phyloP scores from a whole-genome alignment of 192 early-diverging fungal species.

The Rhizophagus prolifer region DNA sequence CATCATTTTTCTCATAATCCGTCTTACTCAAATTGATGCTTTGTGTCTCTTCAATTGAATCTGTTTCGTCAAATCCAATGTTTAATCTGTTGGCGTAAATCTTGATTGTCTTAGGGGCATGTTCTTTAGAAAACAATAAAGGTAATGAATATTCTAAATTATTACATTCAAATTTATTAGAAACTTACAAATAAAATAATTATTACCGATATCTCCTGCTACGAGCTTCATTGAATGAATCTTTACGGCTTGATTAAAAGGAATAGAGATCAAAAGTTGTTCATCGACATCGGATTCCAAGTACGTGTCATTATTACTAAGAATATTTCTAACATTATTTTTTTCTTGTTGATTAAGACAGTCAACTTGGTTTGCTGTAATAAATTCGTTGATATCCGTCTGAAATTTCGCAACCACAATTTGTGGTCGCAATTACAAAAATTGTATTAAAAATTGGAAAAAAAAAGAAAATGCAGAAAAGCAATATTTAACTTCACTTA shows the following conservation, averaged over 20 bases:
- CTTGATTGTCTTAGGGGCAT: conserved; percentile 86
- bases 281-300: conserved; percentile 95
- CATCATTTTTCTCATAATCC: conserved; percentile 65
- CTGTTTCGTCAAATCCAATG: conserved; percentile 87
- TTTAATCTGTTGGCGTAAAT: conserved; percentile 81
- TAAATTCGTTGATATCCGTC: conserved; percentile 60
- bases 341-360: conserved; percentile 85
- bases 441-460: neutral
- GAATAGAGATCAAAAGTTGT: conserved; percentile 84
- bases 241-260: conserved; percentile 86
- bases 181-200: neutral
- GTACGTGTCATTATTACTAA: conserved; percentile 65
- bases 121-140: conserved; percentile 38
- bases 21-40: conserved; percentile 66
- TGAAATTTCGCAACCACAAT: conserved; percentile 29
- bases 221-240: conserved; percentile 67
- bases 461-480: neutral
- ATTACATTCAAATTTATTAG: neutral
- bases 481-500: conserved; percentile 23
- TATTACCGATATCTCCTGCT: conserved; percentile 42
- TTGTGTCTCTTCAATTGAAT: conserved; percentile 74
- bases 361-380: conserved; percentile 71
- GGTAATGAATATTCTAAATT: neutral
- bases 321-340: conserved; percentile 73
- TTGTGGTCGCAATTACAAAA: neutral